Evolutionary conservation across 139 green algal species (phyloP), one percentile per base, ranked within the genome.

Genomic region (Pleodorina starrii): DNA sequence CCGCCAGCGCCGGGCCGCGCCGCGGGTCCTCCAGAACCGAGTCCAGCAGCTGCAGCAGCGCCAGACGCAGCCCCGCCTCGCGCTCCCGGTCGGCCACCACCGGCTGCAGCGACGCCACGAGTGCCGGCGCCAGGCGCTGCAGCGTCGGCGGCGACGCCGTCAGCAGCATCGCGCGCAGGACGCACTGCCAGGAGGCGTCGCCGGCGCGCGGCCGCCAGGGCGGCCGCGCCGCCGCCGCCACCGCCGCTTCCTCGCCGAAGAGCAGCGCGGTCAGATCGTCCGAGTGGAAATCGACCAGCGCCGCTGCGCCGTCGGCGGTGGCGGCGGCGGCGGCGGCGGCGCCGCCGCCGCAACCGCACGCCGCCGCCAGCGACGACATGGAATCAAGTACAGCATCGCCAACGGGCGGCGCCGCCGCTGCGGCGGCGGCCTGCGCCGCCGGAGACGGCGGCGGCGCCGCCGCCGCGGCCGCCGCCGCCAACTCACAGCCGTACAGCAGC

Each of bases 11-110:
- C 60, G 60, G 60, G 1, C 81, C 85, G 68, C 63, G 11, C 32
- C 75, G 36, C 0, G 77, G 25, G 35, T 94, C 89, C 63, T 96
- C 94, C 50, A 98, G 68, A 40, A 97, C 23, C 0, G n/a, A 40
- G 0, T 97, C 94, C 51, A 98, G 25, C 90, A 97, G 89, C 90
- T 93, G 91, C 38, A 96, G 85, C 43, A 93, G 42, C 42, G 84
- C 50, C 46, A 95, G 77, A 40, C 95, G 86, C 40, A 89, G 63
- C 5, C 82, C 29, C 59, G 94, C 83, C 21, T 82, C 77, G 2
- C 38, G 44, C 17, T 91, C 90, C 25, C 73, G 35, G 77, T 89
- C 87, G 0, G 35, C 60, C 73, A 94, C 29, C 19, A 90, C 17
- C 21, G 91, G 89, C 17, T 27, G 1, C 54, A 92, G 68, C 32